Percentiles rank a stretch among this genome's conserved stretches.
Evolutionary conservation across 257 asterid species (phyloP).

Genomic region (Cruciata laevipes): DNA sequence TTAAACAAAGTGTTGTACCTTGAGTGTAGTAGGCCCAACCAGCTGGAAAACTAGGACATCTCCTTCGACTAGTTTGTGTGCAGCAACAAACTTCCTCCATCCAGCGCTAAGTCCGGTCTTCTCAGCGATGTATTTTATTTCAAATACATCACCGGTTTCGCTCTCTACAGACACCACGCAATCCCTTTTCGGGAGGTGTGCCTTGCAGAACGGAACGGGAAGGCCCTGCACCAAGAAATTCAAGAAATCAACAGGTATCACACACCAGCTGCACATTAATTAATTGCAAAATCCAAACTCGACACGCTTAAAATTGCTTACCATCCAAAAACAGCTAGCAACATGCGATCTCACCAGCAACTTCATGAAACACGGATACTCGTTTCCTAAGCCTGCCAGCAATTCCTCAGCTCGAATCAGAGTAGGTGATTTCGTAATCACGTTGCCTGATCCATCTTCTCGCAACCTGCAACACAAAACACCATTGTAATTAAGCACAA

Average conservation of each 20-base stretch:
- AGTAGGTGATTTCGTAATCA: slow-evolving; percentile 52
- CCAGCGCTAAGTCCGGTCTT: slow-evolving; percentile 94
- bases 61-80: slow-evolving; percentile 73
- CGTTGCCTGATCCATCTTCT: slow-evolving; percentile 38
- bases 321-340: slow-evolving; percentile 98
- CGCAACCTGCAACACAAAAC: slow-evolving; percentile 30
- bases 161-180: slow-evolving; percentile 42
- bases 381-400: slow-evolving; percentile 50
- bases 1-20: slow-evolving; percentile 38
- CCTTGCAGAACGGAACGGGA: slow-evolving; percentile 83
- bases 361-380: slow-evolving; percentile 58
- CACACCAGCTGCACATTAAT: slow-evolving; percentile 14
- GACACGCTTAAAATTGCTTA: slow-evolving; percentile 24
- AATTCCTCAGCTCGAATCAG: slow-evolving; percentile 89
- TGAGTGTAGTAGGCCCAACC: slow-evolving; percentile 45
- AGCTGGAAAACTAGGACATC: slow-evolving; percentile 76
- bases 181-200: slow-evolving; percentile 57
- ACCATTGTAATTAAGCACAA: slow-evolving; percentile 7
- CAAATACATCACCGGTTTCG: slow-evolving; percentile 65
- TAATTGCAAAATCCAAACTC: not conserved
- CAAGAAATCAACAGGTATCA: slow-evolving; percentile 1
- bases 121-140: slow-evolving; percentile 58
- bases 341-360: slow-evolving; percentile 78
- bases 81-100: slow-evolving; percentile 81
- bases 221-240: slow-evolving; percentile 49